These are phyloP conservation scores for Cladosporium halotolerans DNA, from an alignment of 2,329 filamentous ascomycete genomes.

Conservation along the genomic window DNA sequence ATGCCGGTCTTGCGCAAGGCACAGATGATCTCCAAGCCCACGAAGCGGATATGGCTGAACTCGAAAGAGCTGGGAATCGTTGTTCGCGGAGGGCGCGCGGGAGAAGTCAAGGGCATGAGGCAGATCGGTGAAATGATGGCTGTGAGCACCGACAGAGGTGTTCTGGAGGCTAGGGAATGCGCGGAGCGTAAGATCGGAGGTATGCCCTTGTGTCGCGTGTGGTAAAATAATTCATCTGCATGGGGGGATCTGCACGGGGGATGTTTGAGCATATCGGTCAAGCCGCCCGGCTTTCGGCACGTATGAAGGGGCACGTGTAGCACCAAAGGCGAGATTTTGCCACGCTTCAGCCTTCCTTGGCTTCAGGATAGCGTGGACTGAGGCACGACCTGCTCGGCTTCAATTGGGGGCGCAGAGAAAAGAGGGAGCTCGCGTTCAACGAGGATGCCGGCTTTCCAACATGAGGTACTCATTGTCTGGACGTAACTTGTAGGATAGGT, in stretches of 20 bases:
- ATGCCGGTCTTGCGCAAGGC: slow-evolving; percentile 69
- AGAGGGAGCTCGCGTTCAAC: neutral
- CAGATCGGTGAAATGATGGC: slow-evolving; percentile 78
- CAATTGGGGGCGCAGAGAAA: neutral
- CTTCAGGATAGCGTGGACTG: neutral
- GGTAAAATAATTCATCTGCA: slow-evolving; percentile 25
- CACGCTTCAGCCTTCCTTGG: neutral
- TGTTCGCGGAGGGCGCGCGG: slow-evolving; percentile 60
- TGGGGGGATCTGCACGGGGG: neutral
- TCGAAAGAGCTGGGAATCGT: slow-evolving; percentile 58
- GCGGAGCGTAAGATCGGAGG: slow-evolving; percentile 76
- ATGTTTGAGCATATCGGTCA: neutral
- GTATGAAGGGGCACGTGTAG: neutral
- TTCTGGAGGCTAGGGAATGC: slow-evolving; percentile 77
- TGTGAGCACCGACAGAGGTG: slow-evolving; percentile 67
- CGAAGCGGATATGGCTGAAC: slow-evolving; percentile 61
- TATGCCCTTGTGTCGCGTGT: slow-evolving; percentile 65
- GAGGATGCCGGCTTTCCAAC: neutral
- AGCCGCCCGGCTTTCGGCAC: neutral
- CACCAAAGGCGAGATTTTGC: neutral
- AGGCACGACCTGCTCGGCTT: neutral
- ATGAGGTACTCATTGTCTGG: neutral
- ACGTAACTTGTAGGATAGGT: neutral
- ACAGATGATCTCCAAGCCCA: slow-evolving; percentile 65
- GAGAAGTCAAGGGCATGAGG: slow-evolving; percentile 64